Conservation (phyloP, 2,329 filamentous ascomycete genomes). For the Pyrenochaeta sp. region DNA sequence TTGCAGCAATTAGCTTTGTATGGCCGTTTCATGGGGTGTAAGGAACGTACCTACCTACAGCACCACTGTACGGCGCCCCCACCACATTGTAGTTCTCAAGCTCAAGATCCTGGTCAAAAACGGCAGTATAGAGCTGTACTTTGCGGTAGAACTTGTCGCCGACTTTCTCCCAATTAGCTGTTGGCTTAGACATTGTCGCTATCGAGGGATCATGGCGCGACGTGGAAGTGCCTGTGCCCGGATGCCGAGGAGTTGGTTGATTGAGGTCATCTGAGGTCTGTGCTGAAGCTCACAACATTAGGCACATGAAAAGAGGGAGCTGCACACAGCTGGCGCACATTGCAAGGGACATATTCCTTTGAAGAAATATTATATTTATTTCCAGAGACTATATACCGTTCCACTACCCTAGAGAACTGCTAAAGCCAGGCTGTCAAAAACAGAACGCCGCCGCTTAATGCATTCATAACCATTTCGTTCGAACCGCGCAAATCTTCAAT, state of each 20-base stretch:
- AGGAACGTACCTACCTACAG: slow-evolving; percentile 72
- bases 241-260: slow-evolving; percentile 9
- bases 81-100: slow-evolving; percentile 93
- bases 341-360: background rate
- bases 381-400: slow-evolving; percentile 14
- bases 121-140: slow-evolving; percentile 87
- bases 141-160: slow-evolving; percentile 96
- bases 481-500: slow-evolving; percentile 7
- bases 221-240: slow-evolving; percentile 1
- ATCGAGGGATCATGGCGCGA: slow-evolving; percentile 29
- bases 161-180: slow-evolving; percentile 92
- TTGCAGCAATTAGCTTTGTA: slow-evolving; percentile 35
- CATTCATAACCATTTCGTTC: slow-evolving; percentile 29
- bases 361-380: background rate
- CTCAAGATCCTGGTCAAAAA: slow-evolving; percentile 93
- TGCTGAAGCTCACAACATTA: slow-evolving; percentile 6
- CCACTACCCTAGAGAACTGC: slow-evolving; percentile 1
- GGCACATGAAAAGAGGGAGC: slow-evolving; percentile 9
- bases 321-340: background rate
- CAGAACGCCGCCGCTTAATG: slow-evolving; percentile 45
- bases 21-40: background rate
- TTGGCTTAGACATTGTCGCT: slow-evolving; percentile 64
- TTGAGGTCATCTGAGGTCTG: slow-evolving; percentile 14
- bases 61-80: slow-evolving; percentile 91
- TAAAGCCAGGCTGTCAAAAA: background rate